phyloP scores from a whole-genome alignment of 108 stramenopile genomes.

The Cyclotella choctawhatcheeana region DNA sequence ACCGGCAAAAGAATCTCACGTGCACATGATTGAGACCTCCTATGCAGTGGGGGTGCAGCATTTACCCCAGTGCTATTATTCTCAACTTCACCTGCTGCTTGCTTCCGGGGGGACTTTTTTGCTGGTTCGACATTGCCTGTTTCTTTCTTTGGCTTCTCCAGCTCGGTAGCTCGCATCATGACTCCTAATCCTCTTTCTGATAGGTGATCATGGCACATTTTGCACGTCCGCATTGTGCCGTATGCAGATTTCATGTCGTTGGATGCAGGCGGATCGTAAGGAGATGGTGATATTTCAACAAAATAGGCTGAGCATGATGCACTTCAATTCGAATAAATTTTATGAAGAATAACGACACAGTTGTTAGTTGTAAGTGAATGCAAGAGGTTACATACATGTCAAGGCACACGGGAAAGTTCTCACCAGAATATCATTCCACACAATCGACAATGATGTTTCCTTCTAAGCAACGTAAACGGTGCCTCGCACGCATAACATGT shows the following conservation, averaged over 20 bases:
- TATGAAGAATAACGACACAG: background rate
- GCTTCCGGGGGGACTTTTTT: constrained; percentile 5
- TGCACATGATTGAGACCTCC: background rate
- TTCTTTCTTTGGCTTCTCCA: background rate
- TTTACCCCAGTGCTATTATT: background rate
- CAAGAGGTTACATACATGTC: too few relatives aligned
- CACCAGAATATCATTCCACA: constrained; percentile 96
- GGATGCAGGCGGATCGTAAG: background rate
- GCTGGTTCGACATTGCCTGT: constrained; percentile 8
- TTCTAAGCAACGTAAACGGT: constrained; percentile 93
- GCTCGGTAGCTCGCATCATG: constrained; percentile 30
- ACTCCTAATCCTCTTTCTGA: constrained; percentile 53
- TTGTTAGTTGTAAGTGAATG: background rate
- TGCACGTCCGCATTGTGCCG: constrained; percentile 71
- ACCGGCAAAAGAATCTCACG: constrained; percentile 29
- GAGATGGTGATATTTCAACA: constrained; percentile 64
- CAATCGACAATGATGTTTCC: constrained; percentile 97
- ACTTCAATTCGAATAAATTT: too few relatives aligned
- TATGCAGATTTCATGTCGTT: constrained; percentile 25
- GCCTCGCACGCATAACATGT: constrained; percentile 93
- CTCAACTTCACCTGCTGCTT: background rate
- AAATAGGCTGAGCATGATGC: constrained; percentile 89
- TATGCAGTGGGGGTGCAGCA: background rate
- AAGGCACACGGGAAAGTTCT: background rate
- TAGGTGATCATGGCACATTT: constrained; percentile 80